These are phyloP conservation scores for Oryza glaberrima DNA, from an alignment of 176 grass and related monocot genomes.

Conservation along the genomic window DNA sequence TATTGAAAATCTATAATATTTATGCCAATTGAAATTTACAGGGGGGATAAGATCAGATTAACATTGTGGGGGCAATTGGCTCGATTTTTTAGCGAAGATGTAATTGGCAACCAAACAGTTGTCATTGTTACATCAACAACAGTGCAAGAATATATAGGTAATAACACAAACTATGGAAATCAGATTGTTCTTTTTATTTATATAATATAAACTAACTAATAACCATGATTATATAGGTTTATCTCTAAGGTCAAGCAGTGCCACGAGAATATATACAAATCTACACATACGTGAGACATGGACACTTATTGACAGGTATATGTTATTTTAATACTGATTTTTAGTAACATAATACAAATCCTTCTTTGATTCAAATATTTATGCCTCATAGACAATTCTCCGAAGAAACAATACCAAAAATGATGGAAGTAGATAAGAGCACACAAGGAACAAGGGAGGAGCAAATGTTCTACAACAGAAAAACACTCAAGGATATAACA, in stretches of 20 bases:
- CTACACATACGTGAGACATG: not conserved
- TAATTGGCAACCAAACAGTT: no score
- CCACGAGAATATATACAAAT: not conserved
- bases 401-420: not conserved
- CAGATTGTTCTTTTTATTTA: no score
- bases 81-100: no score
- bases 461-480: constrained; percentile 13
- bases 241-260: not conserved
- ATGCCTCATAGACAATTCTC: not conserved
- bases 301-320: not conserved
- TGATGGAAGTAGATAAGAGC: not conserved
- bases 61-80: no score
- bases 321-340: not conserved
- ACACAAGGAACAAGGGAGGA: not conserved
- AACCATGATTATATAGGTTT: not conserved
- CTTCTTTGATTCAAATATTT: not conserved
- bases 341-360: not conserved
- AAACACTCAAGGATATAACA: not conserved
- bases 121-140: no score
- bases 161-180: not conserved
- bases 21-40: no score
- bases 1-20: no score
- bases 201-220: no score
- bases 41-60: no score
- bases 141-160: not conserved